Evolutionary conservation across 495 filamentous ascomycete genomes (phyloP).

Genomic region (Penicillium subrubescens): DNA sequence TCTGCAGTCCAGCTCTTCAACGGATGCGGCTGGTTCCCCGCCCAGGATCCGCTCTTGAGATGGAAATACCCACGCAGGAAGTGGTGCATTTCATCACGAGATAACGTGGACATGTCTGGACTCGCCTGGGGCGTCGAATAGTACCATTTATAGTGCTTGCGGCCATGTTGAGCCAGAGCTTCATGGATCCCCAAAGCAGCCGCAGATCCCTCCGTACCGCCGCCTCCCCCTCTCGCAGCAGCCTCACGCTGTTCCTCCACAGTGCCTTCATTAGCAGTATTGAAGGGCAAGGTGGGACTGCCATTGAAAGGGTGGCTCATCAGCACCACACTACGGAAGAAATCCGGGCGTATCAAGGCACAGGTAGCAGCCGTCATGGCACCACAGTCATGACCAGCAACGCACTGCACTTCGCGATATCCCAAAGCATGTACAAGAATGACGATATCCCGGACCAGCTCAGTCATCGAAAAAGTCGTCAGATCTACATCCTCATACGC

Average conservation of each 20-base stretch:
- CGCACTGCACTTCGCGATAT: constrained; percentile 56
- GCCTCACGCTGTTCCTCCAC: constrained; percentile 24
- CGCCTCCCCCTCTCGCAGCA: constrained; percentile 18
- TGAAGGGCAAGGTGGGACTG: constrained; percentile 52
- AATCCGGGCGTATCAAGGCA: constrained; percentile 63
- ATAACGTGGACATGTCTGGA: constrained; percentile 56
- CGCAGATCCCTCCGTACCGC: constrained; percentile 33
- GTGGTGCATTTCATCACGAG: constrained; percentile 51
- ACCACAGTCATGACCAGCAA: constrained; percentile 71
- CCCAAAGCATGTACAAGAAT: constrained; percentile 62
- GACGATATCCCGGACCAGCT: constrained; percentile 63
- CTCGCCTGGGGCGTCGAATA: constrained; percentile 60
- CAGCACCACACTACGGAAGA: constrained; percentile 57
- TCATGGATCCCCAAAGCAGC: constrained; percentile 45
- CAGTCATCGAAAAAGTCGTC: constrained; percentile 57
- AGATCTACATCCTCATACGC: constrained; percentile 56
- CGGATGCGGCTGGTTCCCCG: constrained; percentile 53
- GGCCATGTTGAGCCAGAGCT: constrained; percentile 52
- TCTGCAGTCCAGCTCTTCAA: constrained; percentile 56
- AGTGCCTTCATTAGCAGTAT: constrained; percentile 36
- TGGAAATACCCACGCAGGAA: constrained; percentile 71
- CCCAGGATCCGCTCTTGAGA: constrained; percentile 66
- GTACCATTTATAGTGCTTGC: constrained; percentile 74
- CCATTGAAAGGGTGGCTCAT: constrained; percentile 62
- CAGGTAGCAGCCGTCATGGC: constrained; percentile 59